Conservation (phyloP, 169 alveolate species). For the Fabrea salina region DNA sequence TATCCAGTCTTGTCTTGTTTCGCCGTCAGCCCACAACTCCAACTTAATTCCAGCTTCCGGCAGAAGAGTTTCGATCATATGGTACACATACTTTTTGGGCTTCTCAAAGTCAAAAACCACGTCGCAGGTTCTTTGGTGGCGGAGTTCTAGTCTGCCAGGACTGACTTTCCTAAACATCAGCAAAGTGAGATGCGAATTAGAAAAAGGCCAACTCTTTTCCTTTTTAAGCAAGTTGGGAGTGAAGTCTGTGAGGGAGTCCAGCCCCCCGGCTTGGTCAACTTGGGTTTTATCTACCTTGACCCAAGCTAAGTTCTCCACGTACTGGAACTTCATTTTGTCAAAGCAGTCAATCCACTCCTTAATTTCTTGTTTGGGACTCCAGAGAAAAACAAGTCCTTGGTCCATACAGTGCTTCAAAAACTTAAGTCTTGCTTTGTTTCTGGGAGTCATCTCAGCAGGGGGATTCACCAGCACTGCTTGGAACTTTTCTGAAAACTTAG, state of each 20-base stretch:
- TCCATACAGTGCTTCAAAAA: slow-evolving; percentile 41
- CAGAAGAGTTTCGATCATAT: slow-evolving; percentile 52
- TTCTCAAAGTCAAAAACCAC: slow-evolving; percentile 55
- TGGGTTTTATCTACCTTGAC: slow-evolving; percentile 31
- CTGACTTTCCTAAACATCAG: slow-evolving; percentile 47
- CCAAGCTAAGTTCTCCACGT: slow-evolving; percentile 59
- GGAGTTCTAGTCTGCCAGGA: slow-evolving; percentile 33
- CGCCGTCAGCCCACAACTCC: slow-evolving; percentile 27
- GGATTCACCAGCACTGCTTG: slow-evolving; percentile 33
- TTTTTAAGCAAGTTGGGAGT: neutral
- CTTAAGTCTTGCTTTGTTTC: slow-evolving; percentile 21
- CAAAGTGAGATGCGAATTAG: slow-evolving; percentile 25
- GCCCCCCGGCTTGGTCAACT: slow-evolving; percentile 13
- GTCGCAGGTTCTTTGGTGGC: slow-evolving; percentile 65
- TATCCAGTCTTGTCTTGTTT: slow-evolving; percentile 19
- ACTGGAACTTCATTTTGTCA: slow-evolving; percentile 38
- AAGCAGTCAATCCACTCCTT: slow-evolving; percentile 43
- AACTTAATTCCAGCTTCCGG: slow-evolving; percentile 53
- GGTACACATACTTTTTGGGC: slow-evolving; percentile 46
- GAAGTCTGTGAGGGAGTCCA: slow-evolving; percentile 16
- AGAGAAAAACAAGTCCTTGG: slow-evolving; percentile 53
- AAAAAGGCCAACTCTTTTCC: slow-evolving; percentile 9
- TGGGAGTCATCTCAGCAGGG: neutral
- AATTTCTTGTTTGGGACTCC: slow-evolving; percentile 52
- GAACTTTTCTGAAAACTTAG: neutral